These are phyloP conservation scores for Lactarius tabidus DNA, from an alignment of 768 basidiomycete species.

Conservation along the genomic window DNA sequence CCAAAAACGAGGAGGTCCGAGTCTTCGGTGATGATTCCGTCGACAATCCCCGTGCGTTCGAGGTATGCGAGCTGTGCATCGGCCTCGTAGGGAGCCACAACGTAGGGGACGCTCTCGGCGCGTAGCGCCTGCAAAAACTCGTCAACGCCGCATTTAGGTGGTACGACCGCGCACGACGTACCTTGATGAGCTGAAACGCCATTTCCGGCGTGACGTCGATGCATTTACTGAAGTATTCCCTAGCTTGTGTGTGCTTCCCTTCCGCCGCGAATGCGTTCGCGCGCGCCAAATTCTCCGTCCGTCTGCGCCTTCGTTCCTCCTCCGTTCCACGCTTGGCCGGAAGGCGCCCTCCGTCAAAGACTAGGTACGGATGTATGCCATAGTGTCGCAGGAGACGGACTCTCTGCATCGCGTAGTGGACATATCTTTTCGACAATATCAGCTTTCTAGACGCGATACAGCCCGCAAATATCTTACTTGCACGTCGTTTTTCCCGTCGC, in stretches of 20 bases:
- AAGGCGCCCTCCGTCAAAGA: conserved; percentile 94
- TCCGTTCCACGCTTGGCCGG: conserved; percentile 95
- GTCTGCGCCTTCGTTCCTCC: conserved; percentile 64
- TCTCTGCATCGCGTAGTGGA: conserved; percentile 93
- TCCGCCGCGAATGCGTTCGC: conserved; percentile 72
- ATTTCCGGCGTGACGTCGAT: conserved; percentile 96
- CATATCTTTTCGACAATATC: conserved; percentile 57
- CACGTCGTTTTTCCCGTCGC: conserved; percentile 79
- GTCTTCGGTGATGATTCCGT: conserved; percentile 95
- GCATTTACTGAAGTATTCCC: conserved; percentile 86
- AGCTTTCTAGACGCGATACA: neutral
- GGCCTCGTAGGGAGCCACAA: conserved; percentile 98
- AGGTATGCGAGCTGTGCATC: conserved; percentile 95
- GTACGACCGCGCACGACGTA: conserved; percentile 29
- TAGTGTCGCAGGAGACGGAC: conserved; percentile 83
- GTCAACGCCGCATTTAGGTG: neutral
- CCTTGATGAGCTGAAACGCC: conserved; percentile 98
- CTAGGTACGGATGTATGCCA: conserved; percentile 83
- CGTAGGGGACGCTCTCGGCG: conserved; percentile 74
- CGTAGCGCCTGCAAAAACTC: conserved; percentile 63
- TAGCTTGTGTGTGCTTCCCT: conserved; percentile 75
- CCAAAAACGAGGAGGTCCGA: conserved; percentile 97
- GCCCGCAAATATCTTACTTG: conserved; percentile 48
- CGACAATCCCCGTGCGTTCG: conserved; percentile 74
- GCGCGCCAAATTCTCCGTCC: conserved; percentile 70